Evolutionary conservation across 2,329 filamentous ascomycete genomes (phyloP), one percentile per base, ranked within the genome.

Genomic region (Penicillium janthinellum): DNA sequence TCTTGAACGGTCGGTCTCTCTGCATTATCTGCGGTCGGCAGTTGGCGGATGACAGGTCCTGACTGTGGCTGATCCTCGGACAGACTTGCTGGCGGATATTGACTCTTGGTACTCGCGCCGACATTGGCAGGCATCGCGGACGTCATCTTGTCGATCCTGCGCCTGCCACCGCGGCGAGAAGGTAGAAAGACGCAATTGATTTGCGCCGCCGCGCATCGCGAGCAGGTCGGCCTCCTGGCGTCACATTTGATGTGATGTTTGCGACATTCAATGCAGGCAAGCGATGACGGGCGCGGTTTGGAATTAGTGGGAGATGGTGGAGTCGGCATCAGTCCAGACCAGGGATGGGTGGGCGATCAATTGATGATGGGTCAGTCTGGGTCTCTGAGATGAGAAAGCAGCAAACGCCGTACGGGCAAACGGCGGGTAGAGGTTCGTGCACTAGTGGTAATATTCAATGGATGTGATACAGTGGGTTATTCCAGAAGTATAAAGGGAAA

Each of bases 221-320:
- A 55, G 28, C 53, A 55, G 14, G 28, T 55, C 7, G 53, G 53
- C 28, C 39, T 44, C 17, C 34, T 34, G 31, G 53, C 53, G 17
- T 55, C 53, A 35, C 53, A 55, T 31, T 55, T 55, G 39, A 55
- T 47, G 20, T 55, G 53, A 22, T 55, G 53, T 44, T 48, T 55
- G 31, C 53, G 53, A 47, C 53, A 55, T 25, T 55, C 53, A 14
- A 47, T 35, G 41, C 53, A 55, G 17, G 53, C 53, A 14, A 55
- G 53, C 6, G 53, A 55, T 25, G 53, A 55, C 4, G 53, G 53
- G 34, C 53, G 53, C 6, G 53, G 11, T 47, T 47, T 55, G 14
- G 53, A 44, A 14, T 28, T 55, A 10, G 49, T 39, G 20, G 49
- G 49, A 38, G 49, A 39, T 22, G 17, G 49, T 11, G 49, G 34